Percentiles rank a stretch among this genome's conserved stretches.
phyloP scores from a whole-genome alignment of 495 filamentous ascomycete species.

The Staphylotrichum tortipilum region DNA sequence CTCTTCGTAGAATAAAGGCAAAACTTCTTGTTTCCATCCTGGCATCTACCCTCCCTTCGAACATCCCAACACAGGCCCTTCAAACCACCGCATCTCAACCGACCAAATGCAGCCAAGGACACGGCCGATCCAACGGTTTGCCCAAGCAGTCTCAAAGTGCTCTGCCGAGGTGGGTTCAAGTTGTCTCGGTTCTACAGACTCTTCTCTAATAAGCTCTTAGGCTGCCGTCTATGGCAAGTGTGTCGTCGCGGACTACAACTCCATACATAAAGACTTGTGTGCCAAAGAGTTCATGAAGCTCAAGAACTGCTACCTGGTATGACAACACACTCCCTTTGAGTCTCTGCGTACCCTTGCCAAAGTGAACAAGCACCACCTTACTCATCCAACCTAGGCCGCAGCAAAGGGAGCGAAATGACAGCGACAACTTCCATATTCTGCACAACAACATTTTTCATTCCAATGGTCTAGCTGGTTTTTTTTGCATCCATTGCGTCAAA shows the following conservation, averaged over 20 bases:
- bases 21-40: too few species aligned
- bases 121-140: slow-evolving; percentile 85
- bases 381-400: slow-evolving; percentile 28
- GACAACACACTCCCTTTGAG: slow-evolving; percentile 16
- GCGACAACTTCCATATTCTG: background rate
- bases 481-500: background rate
- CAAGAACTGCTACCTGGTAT: slow-evolving; percentile 83
- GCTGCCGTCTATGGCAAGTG: slow-evolving; percentile 85
- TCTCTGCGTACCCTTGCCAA: background rate
- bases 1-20: too few species aligned
- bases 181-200: background rate
- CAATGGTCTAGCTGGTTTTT: background rate
- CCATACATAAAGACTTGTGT: slow-evolving; percentile 88
- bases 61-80: too few species aligned
- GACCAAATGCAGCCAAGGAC: slow-evolving; percentile 25
- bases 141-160: slow-evolving; percentile 73
- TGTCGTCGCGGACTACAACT: slow-evolving; percentile 81
- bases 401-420: slow-evolving; percentile 31
- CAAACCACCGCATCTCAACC: background rate
- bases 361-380: background rate
- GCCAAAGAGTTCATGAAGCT: slow-evolving; percentile 72
- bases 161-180: slow-evolving; percentile 56
- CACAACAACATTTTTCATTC: background rate
- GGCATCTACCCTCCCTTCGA: too few species aligned
- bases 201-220: slow-evolving; percentile 34